A percentile compares a stretch with the other conserved stretches of the same genome.
Evolutionary conservation across 257 asterid species (phyloP).

Genomic region (Cinchona pubescens): DNA sequence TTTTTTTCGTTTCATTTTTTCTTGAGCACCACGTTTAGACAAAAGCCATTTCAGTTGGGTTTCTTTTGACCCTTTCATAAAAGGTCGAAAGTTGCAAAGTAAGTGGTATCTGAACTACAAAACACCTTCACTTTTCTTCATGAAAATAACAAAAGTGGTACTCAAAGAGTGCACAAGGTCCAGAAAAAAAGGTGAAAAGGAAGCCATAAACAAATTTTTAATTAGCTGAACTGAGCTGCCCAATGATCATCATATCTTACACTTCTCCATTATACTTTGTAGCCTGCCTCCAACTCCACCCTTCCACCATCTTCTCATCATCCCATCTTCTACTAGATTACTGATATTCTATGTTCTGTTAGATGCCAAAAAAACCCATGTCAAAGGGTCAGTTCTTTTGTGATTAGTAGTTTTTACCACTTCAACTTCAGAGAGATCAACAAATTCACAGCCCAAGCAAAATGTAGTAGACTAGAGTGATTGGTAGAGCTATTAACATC

Average conservation of each 20-base stretch:
- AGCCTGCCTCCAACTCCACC: not conserved
- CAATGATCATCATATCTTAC: constrained; percentile 5
- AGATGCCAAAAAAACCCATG: constrained; percentile 47
- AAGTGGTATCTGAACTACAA: constrained; percentile 19
- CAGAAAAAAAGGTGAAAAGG: constrained; percentile 16
- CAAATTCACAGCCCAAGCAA: constrained; percentile 73
- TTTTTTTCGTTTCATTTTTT: no score
- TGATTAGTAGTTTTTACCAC: constrained; percentile 15
- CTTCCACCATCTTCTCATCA: not conserved
- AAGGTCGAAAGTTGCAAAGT: not conserved
- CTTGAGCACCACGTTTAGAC: no score
- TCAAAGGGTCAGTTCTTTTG: constrained; percentile 33
- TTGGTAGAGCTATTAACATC: constrained; percentile 85
- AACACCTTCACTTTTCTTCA: constrained; percentile 35
- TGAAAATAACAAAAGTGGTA: constrained; percentile 36
- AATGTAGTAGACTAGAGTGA: constrained; percentile 79
- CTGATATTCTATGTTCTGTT: constrained; percentile 28
- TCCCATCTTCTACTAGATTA: constrained; percentile 21
- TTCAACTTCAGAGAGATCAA: constrained; percentile 21
- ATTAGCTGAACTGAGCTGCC: constrained; percentile 23
- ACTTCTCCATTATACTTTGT: not conserved
- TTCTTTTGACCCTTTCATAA: constrained; percentile 23
- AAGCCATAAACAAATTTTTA: constrained; percentile 14
- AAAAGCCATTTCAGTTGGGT: constrained; percentile 27
- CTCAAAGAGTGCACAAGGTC: constrained; percentile 19